Conservation (phyloP, 148 eudicot species). For the Rhododendron williamsianum region DNA sequence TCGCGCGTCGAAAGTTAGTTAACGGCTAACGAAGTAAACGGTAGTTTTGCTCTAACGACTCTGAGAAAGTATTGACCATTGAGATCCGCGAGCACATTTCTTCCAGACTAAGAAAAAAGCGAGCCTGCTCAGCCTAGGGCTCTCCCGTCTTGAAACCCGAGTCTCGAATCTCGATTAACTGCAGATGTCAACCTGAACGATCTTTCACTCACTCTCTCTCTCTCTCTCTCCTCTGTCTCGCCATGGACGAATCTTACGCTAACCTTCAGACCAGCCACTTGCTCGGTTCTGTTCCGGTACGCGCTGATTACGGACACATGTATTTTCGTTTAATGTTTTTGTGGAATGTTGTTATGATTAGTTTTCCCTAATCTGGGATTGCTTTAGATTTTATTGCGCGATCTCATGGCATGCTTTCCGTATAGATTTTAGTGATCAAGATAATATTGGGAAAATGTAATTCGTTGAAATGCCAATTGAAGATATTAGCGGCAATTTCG, state of each 20-base stretch:
- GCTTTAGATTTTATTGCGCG: neutral
- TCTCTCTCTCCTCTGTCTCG: slow-evolving; percentile 10
- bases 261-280: slow-evolving; percentile 72
- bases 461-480: neutral
- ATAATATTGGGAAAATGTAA: neutral
- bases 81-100: neutral
- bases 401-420: neutral
- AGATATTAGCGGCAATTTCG: neutral
- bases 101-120: neutral
- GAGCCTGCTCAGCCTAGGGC: neutral
- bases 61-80: neutral
- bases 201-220: neutral
- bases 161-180: neutral
- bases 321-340: neutral
- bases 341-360: neutral
- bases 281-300: slow-evolving; percentile 90
- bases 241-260: slow-evolving; percentile 56
- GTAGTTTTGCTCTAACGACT: neutral
- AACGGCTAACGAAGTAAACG: slow-evolving; percentile 2
- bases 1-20: neutral
- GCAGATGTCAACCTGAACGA: neutral
- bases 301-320: neutral
- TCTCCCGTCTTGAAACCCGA: neutral
- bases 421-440: neutral
- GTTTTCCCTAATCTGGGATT: neutral